Evolutionary conservation across 164 flowering plant genomes (phyloP), one percentile per base, ranked within the genome.

Genomic region (Piper betle): DNA sequence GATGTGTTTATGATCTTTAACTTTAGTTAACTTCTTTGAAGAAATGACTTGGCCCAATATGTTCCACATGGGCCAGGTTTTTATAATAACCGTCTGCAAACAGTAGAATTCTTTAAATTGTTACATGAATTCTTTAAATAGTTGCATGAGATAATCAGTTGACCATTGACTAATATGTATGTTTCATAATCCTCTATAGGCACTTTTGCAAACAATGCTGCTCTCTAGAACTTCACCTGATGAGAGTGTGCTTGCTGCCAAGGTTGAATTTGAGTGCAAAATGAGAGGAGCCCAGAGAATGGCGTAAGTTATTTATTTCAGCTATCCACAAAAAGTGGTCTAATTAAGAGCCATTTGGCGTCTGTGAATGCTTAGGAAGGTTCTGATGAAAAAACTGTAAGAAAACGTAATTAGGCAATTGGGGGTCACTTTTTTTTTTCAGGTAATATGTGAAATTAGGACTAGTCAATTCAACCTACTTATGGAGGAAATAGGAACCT

Each of bases 281-380:
- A 81, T 74, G 73, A 82, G 91, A 81, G 97, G 97, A 72, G 97
- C 98, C 61, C 93, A 92, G 74, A 80, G 91, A 77, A 89, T 89
- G 96, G 95, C 93, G 98, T 89, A 80, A 87, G 91, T 62, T 52
- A 66, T 68, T 70, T 41, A 52, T 19, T 66, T 37, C 54, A 54
- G 53, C n/a, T 20, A 52, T 16, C n/a, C 10, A 4, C 52, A 46
- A 25, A 6, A 12, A 48, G 33, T 25, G 33, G 33, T 25, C 33
- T 25, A 25, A 25, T 25, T 25, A 25, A 25, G 33, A 63, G n/a
- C 46, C 17, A 11, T 57, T 11, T 54, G 39, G 6, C 6, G 2
- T 42, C 11, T 42, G 46, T 42, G 46, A 42, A 10, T 10, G 11
- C 11, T 42, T 6, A 42, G 6, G 46, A 10, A 10, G 11, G 46